Evolutionary conservation across 202 grass and related monocot species (phyloP).

Genomic region (Zoysia matrella): DNA sequence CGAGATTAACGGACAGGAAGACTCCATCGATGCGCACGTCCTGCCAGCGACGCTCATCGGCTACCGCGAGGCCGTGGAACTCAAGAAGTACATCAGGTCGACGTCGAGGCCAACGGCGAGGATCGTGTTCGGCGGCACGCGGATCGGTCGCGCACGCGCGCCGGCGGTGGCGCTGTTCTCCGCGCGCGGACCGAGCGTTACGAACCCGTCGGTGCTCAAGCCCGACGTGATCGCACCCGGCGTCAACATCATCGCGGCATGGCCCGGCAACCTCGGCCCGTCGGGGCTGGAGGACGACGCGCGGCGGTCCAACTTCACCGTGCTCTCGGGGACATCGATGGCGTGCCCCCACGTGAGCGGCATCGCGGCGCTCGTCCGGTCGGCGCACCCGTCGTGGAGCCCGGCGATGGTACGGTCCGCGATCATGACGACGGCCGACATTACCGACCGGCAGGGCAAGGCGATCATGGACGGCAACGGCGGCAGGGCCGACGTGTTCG

Average conservation of each 20-base stretch:
- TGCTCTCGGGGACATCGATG: constrained; percentile 93
- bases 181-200: constrained; percentile 70
- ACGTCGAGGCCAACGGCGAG: constrained; percentile 45
- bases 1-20: constrained; percentile 71
- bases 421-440: constrained; percentile 83
- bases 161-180: constrained; percentile 78
- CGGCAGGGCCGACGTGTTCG: constrained; percentile 51
- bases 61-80: constrained; percentile 52
- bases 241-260: constrained; percentile 92
- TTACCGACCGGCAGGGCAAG: constrained; percentile 61
- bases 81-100: constrained; percentile 77
- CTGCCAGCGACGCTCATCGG: constrained; percentile 71
- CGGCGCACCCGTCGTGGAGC: constrained; percentile 67
- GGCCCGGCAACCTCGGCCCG: constrained; percentile 67
- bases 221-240: constrained; percentile 81
- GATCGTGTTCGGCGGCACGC: constrained; percentile 71
- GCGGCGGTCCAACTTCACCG: constrained; percentile 70
- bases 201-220: constrained; percentile 80
- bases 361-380: constrained; percentile 65
- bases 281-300: constrained; percentile 65
- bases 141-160: constrained; percentile 56
- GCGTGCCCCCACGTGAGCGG: constrained; percentile 84
- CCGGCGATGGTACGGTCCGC: constrained; percentile 76
- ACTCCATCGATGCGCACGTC: constrained; percentile 85
- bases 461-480: constrained; percentile 62